Evolutionary conservation across 2,329 filamentous ascomycete genomes (phyloP), one percentile per base, ranked within the genome.

Genomic region (Ceratocystis papillata): DNA sequence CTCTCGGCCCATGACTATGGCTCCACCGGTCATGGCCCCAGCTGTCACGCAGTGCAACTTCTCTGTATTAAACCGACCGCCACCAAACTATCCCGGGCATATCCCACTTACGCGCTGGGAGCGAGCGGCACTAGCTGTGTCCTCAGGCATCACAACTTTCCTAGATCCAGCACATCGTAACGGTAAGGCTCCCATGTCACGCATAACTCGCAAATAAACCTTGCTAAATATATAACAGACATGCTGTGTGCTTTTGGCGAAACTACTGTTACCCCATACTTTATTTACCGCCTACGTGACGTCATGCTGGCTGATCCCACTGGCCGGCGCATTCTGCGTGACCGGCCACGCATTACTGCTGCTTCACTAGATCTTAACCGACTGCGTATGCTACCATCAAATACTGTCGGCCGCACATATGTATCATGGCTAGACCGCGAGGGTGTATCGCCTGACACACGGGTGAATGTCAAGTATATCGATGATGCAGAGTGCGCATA

Each of bases 401-500:
- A 87, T 73, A 88, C 84, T 1, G 85, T 99, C 8, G 94, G 94
- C 28, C 83, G 84, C 59, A 86, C 87, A 63, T 99, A 97, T 76
- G 89, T 87, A 7, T 81, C 80, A 64, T 99, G 94, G 93, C 81
- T 97, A n/a, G 91, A 96, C 76, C 84, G 89, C 59, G 94, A 99
- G 76, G 89, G 90, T 68, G 93, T 99, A 15, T 89, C 89, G 7
- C 94, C 94, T 0, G 94, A 99, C 75, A 96, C 93, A 5, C 85
- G 94, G 59, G 80, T 87, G 50, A 75, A 76, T 1, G 94, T 99
- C 50, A 85, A 89, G 64, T 97, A 96, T 77, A 91, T 99, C 69
- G 92, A 97, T 75, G 87, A 97, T 73, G 87, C 88, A 71, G 94
- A 99, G 77, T 96, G 92, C 74, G 94, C 94, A 45, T 99, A 97